Evolutionary conservation across 2,329 filamentous ascomycete species (phyloP), one percentile per base, ranked within the genome.

Genomic region (Alternaria ethzedia): DNA sequence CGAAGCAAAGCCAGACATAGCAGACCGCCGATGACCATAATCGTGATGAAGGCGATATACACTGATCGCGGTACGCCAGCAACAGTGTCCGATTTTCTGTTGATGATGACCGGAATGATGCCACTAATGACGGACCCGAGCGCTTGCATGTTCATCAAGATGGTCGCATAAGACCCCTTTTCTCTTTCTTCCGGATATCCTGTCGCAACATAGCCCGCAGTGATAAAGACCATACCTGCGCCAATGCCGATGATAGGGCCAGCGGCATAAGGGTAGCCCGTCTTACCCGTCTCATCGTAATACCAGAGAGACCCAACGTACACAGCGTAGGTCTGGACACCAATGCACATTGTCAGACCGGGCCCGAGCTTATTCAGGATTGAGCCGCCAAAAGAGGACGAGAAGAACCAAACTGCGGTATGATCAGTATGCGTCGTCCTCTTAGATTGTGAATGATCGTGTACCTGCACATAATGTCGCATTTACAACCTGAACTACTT

Each of bases 301-400:
- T 77, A 76, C 73, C 72, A 77, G 13, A 76, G 64, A n/a, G 72
- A 75, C 12, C 74, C 74, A 17, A 76, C 73, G 32, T 76, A 76
- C 5, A 76, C 68, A 25, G 70, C 70, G 43, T 77, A 77, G 15
- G 72, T 75, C 41, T 74, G 72, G 11, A 77, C 74, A 15, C 74
- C 74, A 36, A 77, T 70, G 54, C 73, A 76, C 72, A 75, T 75
- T 25, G 74, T 77, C 12, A 76, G 55, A 5, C 72, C 73, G 20
- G 73, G 75, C 11, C 75, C 75, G 41, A 76, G 68, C 36, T 75
- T 75, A 61, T 77, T 76, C 21, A 76, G 59, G 45, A 78, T 75
- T 6, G 73, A 75, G 15, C 73, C 74, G 28, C 74, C 73, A 44
- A 78, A 76, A 3, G 72, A 76, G 3, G 74, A 73, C 13, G 70